Evolutionary conservation across 2,329 filamentous ascomycete species (phyloP).

Genomic region (Pseudogymnoascus sp.): DNA sequence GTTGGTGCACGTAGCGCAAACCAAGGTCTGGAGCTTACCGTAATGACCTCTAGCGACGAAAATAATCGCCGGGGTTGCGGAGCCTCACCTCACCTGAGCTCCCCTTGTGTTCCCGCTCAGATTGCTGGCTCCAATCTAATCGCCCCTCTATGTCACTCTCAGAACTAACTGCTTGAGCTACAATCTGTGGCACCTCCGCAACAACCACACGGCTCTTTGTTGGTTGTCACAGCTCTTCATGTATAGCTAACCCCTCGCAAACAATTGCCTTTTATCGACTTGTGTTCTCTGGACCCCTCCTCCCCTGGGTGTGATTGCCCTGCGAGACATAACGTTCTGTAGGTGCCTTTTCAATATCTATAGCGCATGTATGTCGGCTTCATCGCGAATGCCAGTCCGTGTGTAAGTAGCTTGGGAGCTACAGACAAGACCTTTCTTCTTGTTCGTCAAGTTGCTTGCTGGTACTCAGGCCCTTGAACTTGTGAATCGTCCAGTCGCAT

Average conservation of each 20-base stretch:
- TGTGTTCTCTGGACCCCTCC: not conserved
- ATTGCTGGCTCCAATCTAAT: not conserved
- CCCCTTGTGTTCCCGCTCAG: not conserved
- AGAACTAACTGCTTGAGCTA: not conserved
- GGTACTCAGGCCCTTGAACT: not conserved
- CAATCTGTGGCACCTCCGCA: not conserved
- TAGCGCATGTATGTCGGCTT: not conserved
- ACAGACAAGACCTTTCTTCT: not conserved
- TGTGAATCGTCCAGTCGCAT: not conserved
- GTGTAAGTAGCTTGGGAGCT: not conserved
- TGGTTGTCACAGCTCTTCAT: slow-evolving; percentile 4
- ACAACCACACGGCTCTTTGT: slow-evolving; percentile 3
- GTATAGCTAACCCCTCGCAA: slow-evolving; percentile 3
- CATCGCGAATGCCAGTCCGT: not conserved
- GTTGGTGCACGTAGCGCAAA: slow-evolving; percentile 7
- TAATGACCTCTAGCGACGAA: slow-evolving; percentile 8
- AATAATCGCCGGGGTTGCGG: slow-evolving; percentile 6
- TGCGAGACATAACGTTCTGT: slow-evolving; percentile 5
- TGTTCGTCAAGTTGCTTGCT: not conserved
- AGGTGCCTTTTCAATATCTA: slow-evolving; percentile 4
- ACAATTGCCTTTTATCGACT: not conserved
- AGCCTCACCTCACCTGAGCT: slow-evolving; percentile 6
- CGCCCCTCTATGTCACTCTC: slow-evolving; percentile 3
- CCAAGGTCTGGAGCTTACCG: slow-evolving; percentile 7
- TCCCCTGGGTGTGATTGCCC: not conserved